phyloP scores from a whole-genome alignment of 306 rosid species.

The Prunus campanulata region DNA sequence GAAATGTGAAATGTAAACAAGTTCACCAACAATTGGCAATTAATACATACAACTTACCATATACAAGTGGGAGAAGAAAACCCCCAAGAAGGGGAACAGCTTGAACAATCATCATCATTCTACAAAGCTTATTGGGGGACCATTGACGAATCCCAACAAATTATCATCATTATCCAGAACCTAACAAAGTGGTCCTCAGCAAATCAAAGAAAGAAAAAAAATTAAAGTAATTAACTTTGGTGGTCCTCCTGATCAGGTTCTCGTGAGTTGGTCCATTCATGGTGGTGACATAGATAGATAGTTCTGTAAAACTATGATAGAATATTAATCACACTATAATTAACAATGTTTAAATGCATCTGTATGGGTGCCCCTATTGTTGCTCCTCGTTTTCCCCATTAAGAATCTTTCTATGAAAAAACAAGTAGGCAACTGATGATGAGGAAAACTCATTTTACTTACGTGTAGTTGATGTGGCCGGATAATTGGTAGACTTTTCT shows the following conservation, averaged over 20 bases:
- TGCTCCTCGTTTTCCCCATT: slow-evolving; percentile 5
- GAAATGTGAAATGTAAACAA: not conserved
- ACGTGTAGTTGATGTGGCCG: not conserved
- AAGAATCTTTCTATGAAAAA: not conserved
- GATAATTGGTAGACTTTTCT: not conserved
- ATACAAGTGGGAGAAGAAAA: not conserved
- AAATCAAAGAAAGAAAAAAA: not conserved
- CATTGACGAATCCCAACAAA: slow-evolving; percentile 1
- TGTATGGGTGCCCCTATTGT: not conserved
- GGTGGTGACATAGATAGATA: slow-evolving; percentile 7
- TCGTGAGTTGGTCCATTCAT: slow-evolving; percentile 18
- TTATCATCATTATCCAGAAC: not conserved
- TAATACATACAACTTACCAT: not conserved
- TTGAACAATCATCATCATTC: not conserved
- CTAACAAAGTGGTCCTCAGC: not conserved
- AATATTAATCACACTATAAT: not conserved
- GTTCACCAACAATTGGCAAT: not conserved
- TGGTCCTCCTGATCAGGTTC: slow-evolving; percentile 8
- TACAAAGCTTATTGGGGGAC: not conserved
- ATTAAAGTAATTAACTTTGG: not conserved
- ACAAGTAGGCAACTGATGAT: not conserved
- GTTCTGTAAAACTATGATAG: not conserved
- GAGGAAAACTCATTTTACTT: not conserved
- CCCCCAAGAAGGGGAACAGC: slow-evolving; percentile 5
- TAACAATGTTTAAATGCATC: not conserved